Conservation (phyloP, 2,329 filamentous ascomycete genomes). For the Escovopsis weberi region DNA sequence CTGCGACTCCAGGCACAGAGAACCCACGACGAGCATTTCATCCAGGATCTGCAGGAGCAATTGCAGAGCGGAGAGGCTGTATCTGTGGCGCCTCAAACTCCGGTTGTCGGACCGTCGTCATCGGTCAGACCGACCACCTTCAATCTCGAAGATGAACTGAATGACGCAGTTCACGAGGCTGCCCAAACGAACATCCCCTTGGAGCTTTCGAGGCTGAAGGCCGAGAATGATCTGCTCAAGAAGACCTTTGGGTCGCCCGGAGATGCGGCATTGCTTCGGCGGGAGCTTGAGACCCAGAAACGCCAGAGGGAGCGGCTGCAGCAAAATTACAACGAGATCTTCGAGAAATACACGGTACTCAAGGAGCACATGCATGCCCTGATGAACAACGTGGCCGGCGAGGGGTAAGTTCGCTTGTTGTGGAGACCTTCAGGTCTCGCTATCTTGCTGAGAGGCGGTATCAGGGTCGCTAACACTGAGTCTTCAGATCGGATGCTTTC, state of each 20-base stretch:
- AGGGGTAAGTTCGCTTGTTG: slow-evolving; percentile 35
- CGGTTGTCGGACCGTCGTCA: slow-evolving; percentile 7
- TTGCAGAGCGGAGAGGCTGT: slow-evolving; percentile 23
- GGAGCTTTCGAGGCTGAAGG: slow-evolving; percentile 43
- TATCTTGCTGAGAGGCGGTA: slow-evolving; percentile 10
- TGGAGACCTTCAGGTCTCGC: not conserved
- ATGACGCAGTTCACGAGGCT: slow-evolving; percentile 28
- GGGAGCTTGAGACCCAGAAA: slow-evolving; percentile 40
- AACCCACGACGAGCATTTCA: slow-evolving; percentile 36
- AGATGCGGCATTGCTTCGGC: slow-evolving; percentile 38
- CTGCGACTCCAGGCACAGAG: slow-evolving; percentile 31
- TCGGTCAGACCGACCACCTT: slow-evolving; percentile 11
- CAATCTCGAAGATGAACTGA: slow-evolving; percentile 47
- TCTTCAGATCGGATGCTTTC: slow-evolving; percentile 38
- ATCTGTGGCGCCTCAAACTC: slow-evolving; percentile 8
- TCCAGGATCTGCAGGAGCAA: slow-evolving; percentile 47
- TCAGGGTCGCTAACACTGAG: slow-evolving; percentile 28
- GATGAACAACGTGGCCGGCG: slow-evolving; percentile 32
- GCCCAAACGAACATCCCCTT: slow-evolving; percentile 28
- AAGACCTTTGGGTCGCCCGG: slow-evolving; percentile 38
- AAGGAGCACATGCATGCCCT: slow-evolving; percentile 44
- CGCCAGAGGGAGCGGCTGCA: slow-evolving; percentile 37
- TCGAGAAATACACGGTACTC: slow-evolving; percentile 41
- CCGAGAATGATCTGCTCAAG: slow-evolving; percentile 45
- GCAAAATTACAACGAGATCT: slow-evolving; percentile 38